Evolutionary conservation across 2,329 filamentous ascomycete species (phyloP).

Genomic region (Clarireedia hainanense): DNA sequence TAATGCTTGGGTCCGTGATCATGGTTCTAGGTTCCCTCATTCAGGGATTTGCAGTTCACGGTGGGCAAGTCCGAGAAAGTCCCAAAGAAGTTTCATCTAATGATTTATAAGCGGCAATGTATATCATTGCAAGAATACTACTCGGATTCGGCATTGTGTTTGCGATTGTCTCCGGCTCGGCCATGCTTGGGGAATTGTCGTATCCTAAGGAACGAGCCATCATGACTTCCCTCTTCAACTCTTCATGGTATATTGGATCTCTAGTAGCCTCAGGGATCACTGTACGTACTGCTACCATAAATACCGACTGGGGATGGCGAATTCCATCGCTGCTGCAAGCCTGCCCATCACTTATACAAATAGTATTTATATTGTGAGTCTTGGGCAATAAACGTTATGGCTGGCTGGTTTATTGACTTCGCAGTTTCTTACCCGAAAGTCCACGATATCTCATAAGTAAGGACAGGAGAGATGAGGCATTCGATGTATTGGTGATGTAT

Average conservation of each 20-base stretch:
- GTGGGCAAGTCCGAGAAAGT: slow-evolving; percentile 25
- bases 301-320: slow-evolving; percentile 34
- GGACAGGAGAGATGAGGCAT: slow-evolving; percentile 49
- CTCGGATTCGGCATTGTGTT: slow-evolving; percentile 46
- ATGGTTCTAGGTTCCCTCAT: slow-evolving; percentile 48
- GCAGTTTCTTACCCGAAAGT: slow-evolving; percentile 43
- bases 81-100: slow-evolving; percentile 25
- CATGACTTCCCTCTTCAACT: slow-evolving; percentile 47
- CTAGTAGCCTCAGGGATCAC: slow-evolving; percentile 31
- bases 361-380: slow-evolving; percentile 12
- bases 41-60: slow-evolving; percentile 36
- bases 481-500: slow-evolving; percentile 44
- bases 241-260: slow-evolving; percentile 36
- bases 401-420: too few relatives aligned
- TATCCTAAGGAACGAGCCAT: slow-evolving; percentile 47
- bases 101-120: slow-evolving; percentile 37
- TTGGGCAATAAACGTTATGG: too few relatives aligned
- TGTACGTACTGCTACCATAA: slow-evolving; percentile 37
- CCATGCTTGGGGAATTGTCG: slow-evolving; percentile 45
- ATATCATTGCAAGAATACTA: slow-evolving; percentile 43
- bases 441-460: slow-evolving; percentile 50
- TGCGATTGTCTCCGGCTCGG: slow-evolving; percentile 43
- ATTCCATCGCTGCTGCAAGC: slow-evolving; percentile 36
- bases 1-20: slow-evolving; percentile 45
- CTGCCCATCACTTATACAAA: slow-evolving; percentile 20